Evolutionary conservation across 2,329 filamentous ascomycete species (phyloP).

Genomic region (Botrytis cinerea): DNA sequence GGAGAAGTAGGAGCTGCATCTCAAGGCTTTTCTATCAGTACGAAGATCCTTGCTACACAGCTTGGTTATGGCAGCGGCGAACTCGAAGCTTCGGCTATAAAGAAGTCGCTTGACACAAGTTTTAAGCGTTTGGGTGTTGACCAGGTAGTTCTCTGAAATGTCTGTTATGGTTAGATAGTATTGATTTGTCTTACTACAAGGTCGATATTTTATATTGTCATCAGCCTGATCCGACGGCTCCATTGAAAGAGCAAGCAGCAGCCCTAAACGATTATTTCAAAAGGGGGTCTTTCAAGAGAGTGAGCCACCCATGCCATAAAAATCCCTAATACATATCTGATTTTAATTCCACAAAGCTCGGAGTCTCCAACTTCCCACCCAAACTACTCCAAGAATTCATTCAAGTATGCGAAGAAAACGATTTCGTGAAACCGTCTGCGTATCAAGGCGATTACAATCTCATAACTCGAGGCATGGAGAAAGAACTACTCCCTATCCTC

Average conservation of each 20-base stretch:
- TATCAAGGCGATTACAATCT: slow-evolving; percentile 40
- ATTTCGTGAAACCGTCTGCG: slow-evolving; percentile 37
- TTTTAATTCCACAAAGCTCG: slow-evolving; percentile 25
- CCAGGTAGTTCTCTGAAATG: not conserved
- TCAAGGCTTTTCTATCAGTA: slow-evolving; percentile 24
- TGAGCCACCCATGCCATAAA: not conserved
- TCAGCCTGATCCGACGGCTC: slow-evolving; percentile 32
- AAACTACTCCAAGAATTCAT: not conserved
- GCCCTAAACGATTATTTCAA: slow-evolving; percentile 37
- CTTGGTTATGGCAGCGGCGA: not conserved
- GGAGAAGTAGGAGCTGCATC: slow-evolving; percentile 11
- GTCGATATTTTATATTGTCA: slow-evolving; percentile 14
- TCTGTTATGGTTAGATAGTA: not conserved
- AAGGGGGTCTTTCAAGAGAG: slow-evolving; percentile 36
- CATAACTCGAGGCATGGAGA: slow-evolving; percentile 23
- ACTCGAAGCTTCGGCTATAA: slow-evolving; percentile 12
- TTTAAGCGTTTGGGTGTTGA: slow-evolving; percentile 9
- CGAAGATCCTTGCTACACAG: slow-evolving; percentile 21
- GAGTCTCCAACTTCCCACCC: not conserved
- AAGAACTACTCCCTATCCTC: not conserved
- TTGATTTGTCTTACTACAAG: not conserved
- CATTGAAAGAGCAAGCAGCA: slow-evolving; percentile 32
- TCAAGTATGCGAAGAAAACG: slow-evolving; percentile 2
- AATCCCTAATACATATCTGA: too few relatives aligned
- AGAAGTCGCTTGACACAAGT: not conserved